Base-by-base conservation (phyloP, 2,329 filamentous ascomycete species). In the Fusarium coffeatum region DNA sequence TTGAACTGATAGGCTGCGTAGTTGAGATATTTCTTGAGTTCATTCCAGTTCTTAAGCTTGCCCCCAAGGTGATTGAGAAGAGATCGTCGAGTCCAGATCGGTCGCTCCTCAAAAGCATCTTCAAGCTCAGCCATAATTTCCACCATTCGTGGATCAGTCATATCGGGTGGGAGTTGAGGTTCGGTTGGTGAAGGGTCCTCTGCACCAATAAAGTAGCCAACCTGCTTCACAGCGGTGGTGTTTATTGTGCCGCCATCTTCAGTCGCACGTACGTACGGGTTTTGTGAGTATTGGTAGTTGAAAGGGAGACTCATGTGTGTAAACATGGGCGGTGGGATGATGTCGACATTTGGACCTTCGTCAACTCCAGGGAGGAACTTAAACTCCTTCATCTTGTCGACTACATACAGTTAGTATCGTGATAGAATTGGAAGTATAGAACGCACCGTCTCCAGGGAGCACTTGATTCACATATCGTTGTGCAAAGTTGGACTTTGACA, bases 1-100 rank as follows among this genome's bases (percentile, higher is more conserved):
- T 92, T 91, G 84, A 98, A 98, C 80, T 94, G 93, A 81, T 97
- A 99, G 11, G 92, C 94, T 7, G 93, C 89, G 74, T 96, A 95
- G 68, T 93, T 92, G 55, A 94, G 87, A 48, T 92, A 92, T 76
- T 91, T 87, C 74, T 93, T 92, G 64, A 97, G 80, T 43, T 86
- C 80, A 61, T 87, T 86, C 77, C 84, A 88, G 64, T 85, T 83
- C 45, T 82, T 83, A 27, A 83, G 82, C 49, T 81, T 82, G 50
- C 81, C 81, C 4, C 80, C 82, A 30, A 98, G 84, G 55, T 87
- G 86, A 79, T 97, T 98, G 73, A 91, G 86, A 16, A 97, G 85
- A 4, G 91, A 92, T 22, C 95, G 89, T 1, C 94, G 89, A 6
- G 95, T 98, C 89, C 94, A 97, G 47, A 97, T 89, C 0, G 94